These are phyloP conservation scores for Singerocomus inundabilis DNA, from an alignment of 1,284 basidiomycete species.

Conservation along the genomic window DNA sequence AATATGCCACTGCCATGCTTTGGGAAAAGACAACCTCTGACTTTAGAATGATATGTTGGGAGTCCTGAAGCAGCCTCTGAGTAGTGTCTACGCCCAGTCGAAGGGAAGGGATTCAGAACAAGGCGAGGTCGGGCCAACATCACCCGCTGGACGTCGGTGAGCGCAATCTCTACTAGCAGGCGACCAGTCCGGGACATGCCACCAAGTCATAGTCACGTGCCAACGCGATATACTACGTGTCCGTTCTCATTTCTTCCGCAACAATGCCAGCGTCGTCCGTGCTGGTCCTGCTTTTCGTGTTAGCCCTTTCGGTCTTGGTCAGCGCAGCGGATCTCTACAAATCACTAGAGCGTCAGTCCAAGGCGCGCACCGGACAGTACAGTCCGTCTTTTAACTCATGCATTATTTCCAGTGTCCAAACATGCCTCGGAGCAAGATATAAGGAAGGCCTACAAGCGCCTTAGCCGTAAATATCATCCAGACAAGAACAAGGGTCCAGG, in stretches of 20 bases:
- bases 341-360: constrained; percentile 64
- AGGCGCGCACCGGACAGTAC: constrained; percentile 32
- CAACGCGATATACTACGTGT: constrained; percentile 24
- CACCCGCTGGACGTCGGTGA: constrained; percentile 1
- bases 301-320: constrained; percentile 48
- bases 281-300: constrained; percentile 38
- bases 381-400: constrained; percentile 30
- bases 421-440: constrained; percentile 86
- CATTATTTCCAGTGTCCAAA: constrained; percentile 56
- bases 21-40: constrained; percentile 39
- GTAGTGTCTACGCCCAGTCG: constrained; percentile 14
- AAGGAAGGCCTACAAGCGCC: constrained; percentile 85
- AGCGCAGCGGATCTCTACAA: constrained; percentile 75
- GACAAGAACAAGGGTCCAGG: constrained; percentile 89
- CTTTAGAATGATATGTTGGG: constrained; percentile 39
- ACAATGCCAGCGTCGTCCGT: constrained; percentile 32
- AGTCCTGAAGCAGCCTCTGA: constrained; percentile 16
- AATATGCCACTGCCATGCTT: neutral
- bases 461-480: constrained; percentile 89
- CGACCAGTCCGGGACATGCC: too few species aligned
- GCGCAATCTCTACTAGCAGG: too few species aligned
- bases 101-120: neutral
- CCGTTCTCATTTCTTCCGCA: neutral
- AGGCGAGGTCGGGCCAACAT: constrained; percentile 22
- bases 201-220: constrained; percentile 24